Base-by-base conservation (phyloP, 2,329 filamentous ascomycete species). In the Xylariomycetidae sp. region DNA sequence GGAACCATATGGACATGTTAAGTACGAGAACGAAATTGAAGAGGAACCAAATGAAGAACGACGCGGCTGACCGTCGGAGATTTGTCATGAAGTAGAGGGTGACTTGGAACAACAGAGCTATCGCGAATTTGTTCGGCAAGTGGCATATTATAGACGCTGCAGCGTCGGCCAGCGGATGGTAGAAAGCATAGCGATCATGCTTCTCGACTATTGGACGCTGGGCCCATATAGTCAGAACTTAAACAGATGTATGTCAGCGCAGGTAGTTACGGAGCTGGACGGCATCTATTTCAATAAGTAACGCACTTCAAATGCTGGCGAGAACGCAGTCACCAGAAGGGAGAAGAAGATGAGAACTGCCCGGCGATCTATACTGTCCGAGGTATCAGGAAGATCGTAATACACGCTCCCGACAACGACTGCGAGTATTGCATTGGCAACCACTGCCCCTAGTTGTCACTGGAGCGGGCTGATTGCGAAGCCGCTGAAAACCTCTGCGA, bases 341-440 rank as follows among this genome's bases (percentile, higher is more conserved):
- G 85, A 84, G 54, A 92, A 90, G 74, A 92, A 94, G 31, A 94
- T 68, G 19, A 94, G 69, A 25, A 84, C 81, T 42, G 82, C 84
- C 41, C 87, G 78, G 46, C 75, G 72, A 63, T 80, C 89, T 67
- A 94, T 89, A 50, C 80, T 86, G 19, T 59, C 52, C 0, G 85
- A 82, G 17, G 67, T 70, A 2, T 69, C 51, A n/a, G 70, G 55
- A 26, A 92, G 60, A 57, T 92, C 82, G 68, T 74, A 94, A 61
- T 89, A 94, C 46, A 92, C 79, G 39, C 79, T 82, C 31, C 81
- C 61, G 40, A 94, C 78, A 50, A 94, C 82, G 42, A 94, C 66
- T 34, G 82, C 74, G 73, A 89, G 83, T 46, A 76, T 62, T 25
- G 77, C 72, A 59, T 92, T 92, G 41, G 77, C 83, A 32, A 87